Percentiles rank a stretch among this genome's conserved stretches.
Conservation (phyloP, 2,329 filamentous ascomycete genomes). For the Onygenales sp. region DNA sequence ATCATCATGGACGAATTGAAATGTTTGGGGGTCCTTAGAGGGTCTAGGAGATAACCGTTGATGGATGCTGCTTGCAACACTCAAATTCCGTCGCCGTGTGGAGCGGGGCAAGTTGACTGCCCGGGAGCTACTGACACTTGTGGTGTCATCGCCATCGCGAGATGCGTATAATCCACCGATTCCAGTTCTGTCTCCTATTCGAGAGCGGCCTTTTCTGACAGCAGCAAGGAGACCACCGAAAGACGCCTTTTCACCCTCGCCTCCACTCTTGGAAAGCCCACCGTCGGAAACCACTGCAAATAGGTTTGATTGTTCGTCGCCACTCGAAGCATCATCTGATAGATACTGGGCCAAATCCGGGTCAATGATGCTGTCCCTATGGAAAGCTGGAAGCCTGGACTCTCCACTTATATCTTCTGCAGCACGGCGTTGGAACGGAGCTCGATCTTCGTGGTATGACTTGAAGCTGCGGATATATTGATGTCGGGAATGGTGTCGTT, state of each 20-base stretch:
- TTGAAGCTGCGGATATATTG: conserved; percentile 72
- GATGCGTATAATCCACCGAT: conserved; percentile 60
- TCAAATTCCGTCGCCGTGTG: conserved; percentile 69
- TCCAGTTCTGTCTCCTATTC: conserved; percentile 63
- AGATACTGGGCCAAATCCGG: conserved; percentile 91
- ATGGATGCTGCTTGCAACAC: conserved; percentile 68
- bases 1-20: conserved; percentile 28
- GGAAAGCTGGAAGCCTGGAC: conserved; percentile 74
- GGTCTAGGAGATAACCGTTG: conserved; percentile 61
- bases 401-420: conserved; percentile 57
- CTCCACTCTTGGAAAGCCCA: conserved; percentile 50
- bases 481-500: conserved; percentile 78
- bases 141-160: conserved; percentile 51
- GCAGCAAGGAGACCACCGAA: conserved; percentile 64
- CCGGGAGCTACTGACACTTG: conserved; percentile 53
- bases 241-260: conserved; percentile 64
- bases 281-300: conserved; percentile 64
- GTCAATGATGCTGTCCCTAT: conserved; percentile 97
- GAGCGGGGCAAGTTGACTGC: conserved; percentile 54
- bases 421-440: conserved; percentile 73
- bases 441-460: conserved; percentile 63
- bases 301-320: conserved; percentile 82
- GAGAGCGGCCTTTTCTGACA: conserved; percentile 65
- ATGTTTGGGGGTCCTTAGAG: conserved; percentile 47
- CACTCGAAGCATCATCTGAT: conserved; percentile 88